These are phyloP conservation scores for Vitis amurensis DNA, from an alignment of 164 flowering plant genomes.

Conservation along the genomic window DNA sequence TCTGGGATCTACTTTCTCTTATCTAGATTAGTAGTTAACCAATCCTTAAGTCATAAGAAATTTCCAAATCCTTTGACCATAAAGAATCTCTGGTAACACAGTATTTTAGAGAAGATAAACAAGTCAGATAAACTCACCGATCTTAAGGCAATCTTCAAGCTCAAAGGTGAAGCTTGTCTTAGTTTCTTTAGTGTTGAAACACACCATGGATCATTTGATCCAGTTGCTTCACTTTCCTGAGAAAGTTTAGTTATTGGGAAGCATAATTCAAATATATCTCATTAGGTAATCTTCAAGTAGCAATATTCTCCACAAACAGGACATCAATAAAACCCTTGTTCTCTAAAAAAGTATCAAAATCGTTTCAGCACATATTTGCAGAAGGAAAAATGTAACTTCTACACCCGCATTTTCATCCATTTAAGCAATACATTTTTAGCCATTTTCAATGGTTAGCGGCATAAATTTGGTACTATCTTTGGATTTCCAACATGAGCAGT, in stretches of 20 bases:
- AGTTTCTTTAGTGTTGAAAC: not conserved
- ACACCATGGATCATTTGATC: not conserved
- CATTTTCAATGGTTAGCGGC: too few species aligned
- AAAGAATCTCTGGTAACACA: not conserved
- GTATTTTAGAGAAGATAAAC: not conserved
- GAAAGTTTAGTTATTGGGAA: not conserved
- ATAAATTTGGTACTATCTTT: too few species aligned
- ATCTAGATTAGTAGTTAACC: not conserved
- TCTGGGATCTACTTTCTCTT: not conserved
- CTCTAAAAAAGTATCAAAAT: too few species aligned
- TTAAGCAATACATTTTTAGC: too few species aligned
- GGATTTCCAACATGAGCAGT: too few species aligned
- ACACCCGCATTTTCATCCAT: too few species aligned
- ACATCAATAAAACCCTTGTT: too few species aligned
- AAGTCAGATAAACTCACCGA: not conserved
- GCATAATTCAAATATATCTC: not conserved
- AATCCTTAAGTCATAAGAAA: not conserved
- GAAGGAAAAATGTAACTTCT: too few species aligned
- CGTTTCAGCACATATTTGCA: too few species aligned
- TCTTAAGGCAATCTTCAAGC: not conserved
- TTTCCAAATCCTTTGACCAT: not conserved
- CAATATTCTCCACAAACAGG: not conserved
- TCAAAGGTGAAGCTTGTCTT: conserved; percentile 1
- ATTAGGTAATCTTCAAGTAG: not conserved
- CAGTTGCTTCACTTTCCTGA: not conserved